Evolutionary conservation across 2,329 filamentous ascomycete genomes (phyloP).

Genomic region (Cercospora sp.): DNA sequence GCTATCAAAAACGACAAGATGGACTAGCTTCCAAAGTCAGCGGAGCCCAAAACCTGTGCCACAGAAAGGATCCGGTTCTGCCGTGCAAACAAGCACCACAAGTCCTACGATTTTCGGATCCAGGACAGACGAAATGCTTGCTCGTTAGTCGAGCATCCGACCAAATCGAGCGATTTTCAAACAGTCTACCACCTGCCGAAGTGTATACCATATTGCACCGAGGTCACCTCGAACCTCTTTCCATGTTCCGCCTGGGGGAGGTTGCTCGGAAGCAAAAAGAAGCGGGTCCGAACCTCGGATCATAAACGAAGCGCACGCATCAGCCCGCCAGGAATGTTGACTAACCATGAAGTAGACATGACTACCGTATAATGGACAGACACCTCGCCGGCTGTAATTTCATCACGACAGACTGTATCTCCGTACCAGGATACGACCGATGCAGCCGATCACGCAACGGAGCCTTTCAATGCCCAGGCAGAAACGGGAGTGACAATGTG

Average conservation of each 20-base stretch:
- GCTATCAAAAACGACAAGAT: neutral
- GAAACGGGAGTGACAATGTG: too few species aligned
- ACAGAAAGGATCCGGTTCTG: neutral
- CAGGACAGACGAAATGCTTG: neutral
- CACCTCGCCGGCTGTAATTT: too few species aligned
- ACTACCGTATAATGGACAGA: too few species aligned
- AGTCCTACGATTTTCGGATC: neutral
- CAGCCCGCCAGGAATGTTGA: neutral
- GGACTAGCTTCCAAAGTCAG: neutral
- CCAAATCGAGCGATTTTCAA: neutral
- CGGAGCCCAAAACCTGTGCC: neutral
- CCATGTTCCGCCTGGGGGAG: neutral
- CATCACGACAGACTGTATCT: too few species aligned
- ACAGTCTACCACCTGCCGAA: neutral
- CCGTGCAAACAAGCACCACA: neutral
- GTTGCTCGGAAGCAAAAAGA: neutral
- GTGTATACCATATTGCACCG: neutral
- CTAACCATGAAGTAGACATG: neutral
- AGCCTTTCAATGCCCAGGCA: too few species aligned
- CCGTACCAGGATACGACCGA: too few species aligned
- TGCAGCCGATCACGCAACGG: too few species aligned
- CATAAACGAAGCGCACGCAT: neutral
- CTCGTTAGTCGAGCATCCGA: neutral
- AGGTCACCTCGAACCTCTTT: neutral
- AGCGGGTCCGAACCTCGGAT: neutral